phyloP scores from a whole-genome alignment of 78 protist species.

The Cyanophora paradoxa region DNA sequence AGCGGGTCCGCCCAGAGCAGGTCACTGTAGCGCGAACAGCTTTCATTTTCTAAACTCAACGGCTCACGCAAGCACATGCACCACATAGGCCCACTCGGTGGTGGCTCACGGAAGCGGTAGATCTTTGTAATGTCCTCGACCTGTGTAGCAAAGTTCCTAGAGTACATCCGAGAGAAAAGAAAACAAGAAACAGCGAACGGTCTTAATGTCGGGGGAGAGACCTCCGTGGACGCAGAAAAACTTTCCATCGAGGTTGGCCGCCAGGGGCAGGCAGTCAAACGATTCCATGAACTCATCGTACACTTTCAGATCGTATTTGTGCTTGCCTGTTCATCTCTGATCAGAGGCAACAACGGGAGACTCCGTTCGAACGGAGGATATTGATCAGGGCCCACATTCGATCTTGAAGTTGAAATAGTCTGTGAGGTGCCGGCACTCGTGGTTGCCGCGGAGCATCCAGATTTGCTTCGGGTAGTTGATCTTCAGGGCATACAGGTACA shows the following conservation, averaged over 20 bases:
- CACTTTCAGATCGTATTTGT: slow-evolving; percentile 74
- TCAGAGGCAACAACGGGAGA: no score
- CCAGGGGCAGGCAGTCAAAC: slow-evolving; percentile 90
- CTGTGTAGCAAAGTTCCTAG: no score
- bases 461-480: slow-evolving; percentile 73
- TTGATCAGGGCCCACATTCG: slow-evolving; percentile 62
- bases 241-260: slow-evolving; percentile 79
- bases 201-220: slow-evolving; percentile 85
- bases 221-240: slow-evolving; percentile 97
- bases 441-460: slow-evolving; percentile 91
- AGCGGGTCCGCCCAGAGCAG: slow-evolving; percentile 96
- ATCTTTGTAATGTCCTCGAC: slow-evolving; percentile 50
- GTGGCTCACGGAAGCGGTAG: slow-evolving; percentile 93
- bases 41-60: neutral
- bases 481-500: slow-evolving; percentile 77
- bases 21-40: slow-evolving; percentile 48
- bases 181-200: slow-evolving; percentile 24
- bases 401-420: slow-evolving; percentile 90
- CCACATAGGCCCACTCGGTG: slow-evolving; percentile 88
- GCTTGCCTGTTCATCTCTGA: slow-evolving; percentile 34
- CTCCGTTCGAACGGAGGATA: neutral
- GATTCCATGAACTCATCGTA: slow-evolving; percentile 77
- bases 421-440: slow-evolving; percentile 93
- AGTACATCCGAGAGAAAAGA: no score
- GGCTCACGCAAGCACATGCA: neutral